Percentiles rank a stretch among this genome's conserved stretches.
phyloP scores from a whole-genome alignment of 2,329 filamentous ascomycete species.

The Aspergillus udagawae region DNA sequence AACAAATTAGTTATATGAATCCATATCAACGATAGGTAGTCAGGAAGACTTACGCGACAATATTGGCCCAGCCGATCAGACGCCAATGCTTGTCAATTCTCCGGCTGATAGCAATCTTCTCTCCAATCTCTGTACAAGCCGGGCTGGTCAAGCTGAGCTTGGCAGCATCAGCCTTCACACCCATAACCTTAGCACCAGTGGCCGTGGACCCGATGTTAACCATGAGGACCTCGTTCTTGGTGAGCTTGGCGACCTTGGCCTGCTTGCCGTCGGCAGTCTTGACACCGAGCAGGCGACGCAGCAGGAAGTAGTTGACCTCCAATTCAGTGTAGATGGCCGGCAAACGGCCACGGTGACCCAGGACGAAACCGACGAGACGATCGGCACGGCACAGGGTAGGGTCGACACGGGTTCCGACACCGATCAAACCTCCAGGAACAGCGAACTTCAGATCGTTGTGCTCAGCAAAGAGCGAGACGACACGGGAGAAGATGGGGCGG shows the following conservation, averaged over 20 bases:
- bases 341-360: constrained; percentile 87
- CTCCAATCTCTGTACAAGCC: constrained; percentile 93
- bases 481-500: constrained; percentile 92
- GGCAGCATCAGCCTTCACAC: constrained; percentile 95
- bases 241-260: constrained; percentile 95
- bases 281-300: constrained; percentile 89
- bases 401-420: constrained; percentile 96
- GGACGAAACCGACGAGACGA: constrained; percentile 96
- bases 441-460: constrained; percentile 98
- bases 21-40: not conserved
- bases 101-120: constrained; percentile 94
- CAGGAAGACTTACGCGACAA: constrained; percentile 51
- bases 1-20: constrained; percentile 8
- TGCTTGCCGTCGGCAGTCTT: constrained; percentile 98
- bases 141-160: constrained; percentile 90
- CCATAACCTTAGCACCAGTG: constrained; percentile 93
- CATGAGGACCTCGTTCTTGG: constrained; percentile 99
- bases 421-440: constrained; percentile 93
- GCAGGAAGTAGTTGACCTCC: constrained; percentile 98
- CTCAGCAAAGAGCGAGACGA: constrained; percentile 94
- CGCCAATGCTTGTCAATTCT: constrained; percentile 99
- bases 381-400: constrained; percentile 97
- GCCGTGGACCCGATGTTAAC: constrained; percentile 98
- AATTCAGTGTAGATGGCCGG: constrained; percentile 98
- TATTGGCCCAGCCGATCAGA: constrained; percentile 85